A percentile compares a stretch with the other conserved stretches of the same genome.
Conservation (phyloP, 768 basidiomycete genomes). For the Tricholoma sp. region DNA sequence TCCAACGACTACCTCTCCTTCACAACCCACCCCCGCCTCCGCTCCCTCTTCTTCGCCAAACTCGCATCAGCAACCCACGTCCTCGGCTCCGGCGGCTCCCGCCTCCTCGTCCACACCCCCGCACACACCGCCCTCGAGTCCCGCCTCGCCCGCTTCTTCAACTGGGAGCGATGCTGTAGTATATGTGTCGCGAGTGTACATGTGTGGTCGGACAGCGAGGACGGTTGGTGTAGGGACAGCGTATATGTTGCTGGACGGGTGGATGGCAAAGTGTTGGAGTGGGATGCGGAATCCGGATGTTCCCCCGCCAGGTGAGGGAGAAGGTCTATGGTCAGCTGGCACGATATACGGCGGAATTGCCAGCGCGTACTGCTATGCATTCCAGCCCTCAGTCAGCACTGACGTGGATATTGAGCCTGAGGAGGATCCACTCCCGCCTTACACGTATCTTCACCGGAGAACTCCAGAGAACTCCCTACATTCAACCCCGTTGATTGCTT, state of each 20-base stretch:
- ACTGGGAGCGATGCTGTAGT: no score
- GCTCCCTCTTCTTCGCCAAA: no score
- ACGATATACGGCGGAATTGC: constrained; percentile 4
- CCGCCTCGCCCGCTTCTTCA: no score
- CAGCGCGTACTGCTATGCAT: constrained; percentile 2
- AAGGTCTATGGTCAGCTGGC: constrained; percentile 8
- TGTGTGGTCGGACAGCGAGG: constrained; percentile 8
- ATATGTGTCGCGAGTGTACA: constrained; percentile 9
- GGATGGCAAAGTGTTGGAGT: constrained; percentile 4
- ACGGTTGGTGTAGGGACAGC: constrained; percentile 8
- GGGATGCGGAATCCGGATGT: constrained; percentile 2
- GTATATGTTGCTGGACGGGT: constrained; percentile 8
- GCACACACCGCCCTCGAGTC: no score
- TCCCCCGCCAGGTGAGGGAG: constrained; percentile 5
- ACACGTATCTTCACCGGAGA: constrained; percentile 7
- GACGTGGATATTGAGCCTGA: constrained; percentile 7
- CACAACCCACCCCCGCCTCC: no score
- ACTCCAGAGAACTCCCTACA: constrained; percentile 1
- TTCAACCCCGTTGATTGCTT: constrained; percentile 9
- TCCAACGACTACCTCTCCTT: constrained; percentile 89
- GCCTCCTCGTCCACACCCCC: no score
- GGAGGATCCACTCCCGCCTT: constrained; percentile 7
- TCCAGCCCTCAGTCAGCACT: constrained; percentile 6
- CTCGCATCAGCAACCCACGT: constrained; percentile 55
- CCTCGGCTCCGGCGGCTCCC: no score